A percentile compares a stretch with the other conserved stretches of the same genome.
Conservation (phyloP, 306 rosid species). For the Castanea sativa region DNA sequence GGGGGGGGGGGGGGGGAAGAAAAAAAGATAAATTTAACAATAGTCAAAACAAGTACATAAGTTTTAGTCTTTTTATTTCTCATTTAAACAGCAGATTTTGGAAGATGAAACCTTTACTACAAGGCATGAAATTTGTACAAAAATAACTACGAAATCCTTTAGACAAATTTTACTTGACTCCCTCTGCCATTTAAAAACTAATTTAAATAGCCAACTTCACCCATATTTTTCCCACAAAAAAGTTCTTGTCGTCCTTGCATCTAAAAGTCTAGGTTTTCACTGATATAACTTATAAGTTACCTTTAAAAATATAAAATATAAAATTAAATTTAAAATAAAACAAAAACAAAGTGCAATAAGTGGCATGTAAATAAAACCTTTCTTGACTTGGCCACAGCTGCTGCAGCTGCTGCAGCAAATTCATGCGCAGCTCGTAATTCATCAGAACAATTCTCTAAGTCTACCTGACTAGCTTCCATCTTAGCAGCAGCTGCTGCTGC, state of each 20-base stretch:
- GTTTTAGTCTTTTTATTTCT: not conserved
- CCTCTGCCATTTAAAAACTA: not conserved
- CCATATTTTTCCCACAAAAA: too few species aligned
- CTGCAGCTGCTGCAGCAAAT: slow-evolving; percentile 36
- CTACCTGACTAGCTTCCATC: slow-evolving; percentile 43
- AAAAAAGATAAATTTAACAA: not conserved
- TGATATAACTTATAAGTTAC: too few species aligned
- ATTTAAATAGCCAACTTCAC: not conserved
- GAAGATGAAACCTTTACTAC: not conserved
- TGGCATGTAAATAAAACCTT: slow-evolving; percentile 33
- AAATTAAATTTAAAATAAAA: too few species aligned
- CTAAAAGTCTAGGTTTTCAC: too few species aligned
- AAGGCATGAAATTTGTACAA: not conserved
- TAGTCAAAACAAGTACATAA: not conserved
- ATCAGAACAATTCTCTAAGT: slow-evolving; percentile 37
- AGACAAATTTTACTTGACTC: not conserved
- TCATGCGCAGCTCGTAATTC: slow-evolving; percentile 45
- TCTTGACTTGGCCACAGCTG: slow-evolving; percentile 47
- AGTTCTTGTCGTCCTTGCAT: too few species aligned
- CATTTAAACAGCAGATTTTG: not conserved
- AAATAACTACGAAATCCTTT: not conserved
- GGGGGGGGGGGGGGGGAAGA: too few species aligned
- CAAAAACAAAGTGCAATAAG: not conserved
- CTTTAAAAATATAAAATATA: too few species aligned
- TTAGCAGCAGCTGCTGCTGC: slow-evolving; percentile 54